phyloP scores from a whole-genome alignment of 2,329 filamentous ascomycete genomes.

The Xylaria digitata region DNA sequence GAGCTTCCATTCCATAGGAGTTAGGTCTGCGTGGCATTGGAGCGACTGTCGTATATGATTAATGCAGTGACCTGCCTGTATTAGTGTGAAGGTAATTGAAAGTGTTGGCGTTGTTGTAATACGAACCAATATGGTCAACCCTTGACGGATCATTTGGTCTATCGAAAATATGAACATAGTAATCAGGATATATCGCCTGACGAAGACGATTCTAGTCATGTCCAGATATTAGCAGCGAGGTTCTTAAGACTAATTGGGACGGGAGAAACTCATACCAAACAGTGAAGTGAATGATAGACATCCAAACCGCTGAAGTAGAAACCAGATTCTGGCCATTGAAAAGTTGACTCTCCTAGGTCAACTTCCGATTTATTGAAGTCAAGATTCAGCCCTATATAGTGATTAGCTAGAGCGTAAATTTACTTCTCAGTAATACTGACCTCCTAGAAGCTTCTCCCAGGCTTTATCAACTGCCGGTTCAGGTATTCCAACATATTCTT shows the following conservation, averaged over 20 bases:
- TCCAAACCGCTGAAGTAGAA: conserved; percentile 30
- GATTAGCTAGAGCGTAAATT: neutral
- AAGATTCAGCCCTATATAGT: conserved; percentile 22
- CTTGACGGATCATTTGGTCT: conserved; percentile 15
- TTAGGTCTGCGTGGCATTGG: conserved; percentile 32
- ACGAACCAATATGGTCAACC: conserved; percentile 30
- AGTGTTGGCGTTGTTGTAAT: neutral
- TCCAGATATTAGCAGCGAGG: neutral
- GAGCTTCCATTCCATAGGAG: conserved; percentile 31
- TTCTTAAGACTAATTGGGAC: neutral
- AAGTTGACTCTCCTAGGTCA: conserved; percentile 16
- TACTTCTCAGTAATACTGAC: neutral
- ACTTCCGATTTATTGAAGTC: conserved; percentile 16
- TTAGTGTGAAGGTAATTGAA: neutral
- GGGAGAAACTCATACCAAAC: conserved; percentile 13
- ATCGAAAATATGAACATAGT: conserved; percentile 22
- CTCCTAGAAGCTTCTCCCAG: conserved; percentile 18
- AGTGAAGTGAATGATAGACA: conserved; percentile 32
- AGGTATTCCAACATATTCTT: conserved; percentile 25
- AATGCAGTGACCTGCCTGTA: conserved; percentile 24
- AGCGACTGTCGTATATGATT: conserved; percentile 31
- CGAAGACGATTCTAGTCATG: conserved; percentile 27
- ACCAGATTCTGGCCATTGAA: conserved; percentile 29
- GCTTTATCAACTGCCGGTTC: conserved; percentile 15
- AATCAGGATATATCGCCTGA: conserved; percentile 27